These are phyloP conservation scores for Lactarius tabidus DNA, from an alignment of 768 basidiomycete genomes.

Conservation along the genomic window DNA sequence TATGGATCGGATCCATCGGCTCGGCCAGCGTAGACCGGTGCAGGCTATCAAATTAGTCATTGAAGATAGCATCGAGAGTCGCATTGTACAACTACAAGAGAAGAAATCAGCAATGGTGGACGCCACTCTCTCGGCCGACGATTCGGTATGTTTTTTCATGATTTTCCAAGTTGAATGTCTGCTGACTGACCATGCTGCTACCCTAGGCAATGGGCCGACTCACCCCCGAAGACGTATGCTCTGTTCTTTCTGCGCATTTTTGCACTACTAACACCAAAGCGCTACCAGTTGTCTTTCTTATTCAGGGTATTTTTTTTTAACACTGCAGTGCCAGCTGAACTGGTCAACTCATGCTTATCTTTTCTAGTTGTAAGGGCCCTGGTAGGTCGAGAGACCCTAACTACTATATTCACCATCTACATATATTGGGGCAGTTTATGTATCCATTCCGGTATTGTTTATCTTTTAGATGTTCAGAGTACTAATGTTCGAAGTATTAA, in stretches of 20 bases:
- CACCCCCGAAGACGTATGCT: slow-evolving; percentile 68
- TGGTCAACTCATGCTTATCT: neutral
- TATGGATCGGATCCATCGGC: slow-evolving; percentile 95
- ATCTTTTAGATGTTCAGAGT: neutral
- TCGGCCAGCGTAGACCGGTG: slow-evolving; percentile 93
- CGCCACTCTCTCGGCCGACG: slow-evolving; percentile 78
- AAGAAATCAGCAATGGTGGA: slow-evolving; percentile 96
- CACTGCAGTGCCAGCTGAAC: too few species aligned
- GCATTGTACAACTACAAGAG: slow-evolving; percentile 96
- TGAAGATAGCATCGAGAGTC: slow-evolving; percentile 94
- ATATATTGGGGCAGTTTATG: neutral
- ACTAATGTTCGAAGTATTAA: neutral
- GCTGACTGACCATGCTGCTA: slow-evolving; percentile 17
- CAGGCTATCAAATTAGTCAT: slow-evolving; percentile 91
- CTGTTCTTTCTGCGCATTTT: neutral
- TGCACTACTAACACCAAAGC: slow-evolving; percentile 11
- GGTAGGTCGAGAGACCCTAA: neutral
- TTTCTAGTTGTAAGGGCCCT: slow-evolving; percentile 8
- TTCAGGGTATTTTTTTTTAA: slow-evolving; percentile 37
- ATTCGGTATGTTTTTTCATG: slow-evolving; percentile 48
- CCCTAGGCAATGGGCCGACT: slow-evolving; percentile 85
- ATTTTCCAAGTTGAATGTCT: neutral
- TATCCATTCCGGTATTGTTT: neutral
- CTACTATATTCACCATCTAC: neutral
- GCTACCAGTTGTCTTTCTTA: slow-evolving; percentile 40